Conservation (phyloP, 2,329 filamentous ascomycete species). For the Microdochium nivale region DNA sequence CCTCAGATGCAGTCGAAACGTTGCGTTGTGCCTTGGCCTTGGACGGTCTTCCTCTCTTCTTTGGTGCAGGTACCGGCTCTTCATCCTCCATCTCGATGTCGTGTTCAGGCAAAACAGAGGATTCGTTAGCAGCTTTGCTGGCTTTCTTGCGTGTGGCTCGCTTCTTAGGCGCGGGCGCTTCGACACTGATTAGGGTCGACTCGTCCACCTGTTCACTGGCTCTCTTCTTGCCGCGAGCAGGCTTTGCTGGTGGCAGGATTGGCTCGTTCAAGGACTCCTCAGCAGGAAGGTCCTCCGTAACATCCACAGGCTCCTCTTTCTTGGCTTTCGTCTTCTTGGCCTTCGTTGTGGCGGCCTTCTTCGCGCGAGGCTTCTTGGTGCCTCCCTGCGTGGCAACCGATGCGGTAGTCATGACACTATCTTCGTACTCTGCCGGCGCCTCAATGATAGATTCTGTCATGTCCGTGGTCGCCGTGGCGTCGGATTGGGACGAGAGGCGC, state of each 20-base stretch:
- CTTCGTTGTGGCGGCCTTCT: conserved; percentile 44
- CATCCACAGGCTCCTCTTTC: conserved; percentile 45
- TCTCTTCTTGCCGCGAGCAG: conserved; percentile 51
- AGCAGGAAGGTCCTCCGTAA: conserved; percentile 25
- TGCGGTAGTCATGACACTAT: conserved; percentile 49
- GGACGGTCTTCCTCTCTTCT: conserved; percentile 35
- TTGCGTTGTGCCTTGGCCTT: conserved; percentile 34
- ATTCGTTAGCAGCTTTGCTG: conserved; percentile 33
- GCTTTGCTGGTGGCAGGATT: conserved; percentile 27
- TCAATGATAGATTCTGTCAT: conserved; percentile 34
- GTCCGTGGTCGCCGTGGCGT: conserved; percentile 41
- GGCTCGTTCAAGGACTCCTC: conserved; percentile 19
- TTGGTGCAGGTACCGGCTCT: conserved; percentile 14
- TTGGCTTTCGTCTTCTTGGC: conserved; percentile 37
- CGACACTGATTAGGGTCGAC: conserved; percentile 28
- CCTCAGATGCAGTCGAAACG: conserved; percentile 38
- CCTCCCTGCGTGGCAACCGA: conserved; percentile 50
- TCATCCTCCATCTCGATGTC: conserved; percentile 32
- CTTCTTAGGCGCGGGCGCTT: conserved; percentile 50
- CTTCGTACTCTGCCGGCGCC: conserved; percentile 40
- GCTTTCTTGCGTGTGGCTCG: conserved; percentile 42
- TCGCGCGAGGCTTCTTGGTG: conserved; percentile 39
- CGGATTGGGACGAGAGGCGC: conserved; percentile 52
- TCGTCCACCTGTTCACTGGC: conserved; percentile 51
- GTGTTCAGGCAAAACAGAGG: conserved; percentile 25